These are phyloP conservation scores for Meyerozyma guilliermondii DNA, from an alignment of 1,139 yeast species.

Conservation along the genomic window DNA sequence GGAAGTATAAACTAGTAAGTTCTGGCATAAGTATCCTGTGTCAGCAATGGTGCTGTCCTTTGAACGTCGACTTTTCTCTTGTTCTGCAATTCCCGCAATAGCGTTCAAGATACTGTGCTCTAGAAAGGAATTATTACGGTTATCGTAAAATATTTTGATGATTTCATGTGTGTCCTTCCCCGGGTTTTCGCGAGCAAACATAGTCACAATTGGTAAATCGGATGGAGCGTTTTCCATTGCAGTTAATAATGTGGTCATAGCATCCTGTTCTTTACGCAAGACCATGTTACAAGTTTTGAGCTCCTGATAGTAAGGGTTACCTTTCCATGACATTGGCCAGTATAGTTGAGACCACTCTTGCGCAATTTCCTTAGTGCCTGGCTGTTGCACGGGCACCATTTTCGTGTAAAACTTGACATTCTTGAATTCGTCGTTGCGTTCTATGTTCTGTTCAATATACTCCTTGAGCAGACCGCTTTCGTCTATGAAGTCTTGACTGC, in stretches of 20 bases:
- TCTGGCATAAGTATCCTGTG: conserved; percentile 65
- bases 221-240: neutral
- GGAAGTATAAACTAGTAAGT: conserved; percentile 75
- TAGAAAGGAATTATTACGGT: conserved; percentile 38
- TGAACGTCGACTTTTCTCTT: conserved; percentile 22
- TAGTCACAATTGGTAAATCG: conserved; percentile 26
- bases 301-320: conserved; percentile 78
- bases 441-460: neutral
- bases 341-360: conserved; percentile 55
- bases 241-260: conserved; percentile 23
- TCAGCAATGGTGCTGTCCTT: conserved; percentile 6
- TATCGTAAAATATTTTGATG: conserved; percentile 18
- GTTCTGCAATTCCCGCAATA: conserved; percentile 52
- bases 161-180: conserved; percentile 11
- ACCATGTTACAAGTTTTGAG: conserved; percentile 50
- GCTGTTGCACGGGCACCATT: conserved; percentile 47
- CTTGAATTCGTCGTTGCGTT: conserved; percentile 3
- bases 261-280: conserved; percentile 32
- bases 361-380: conserved; percentile 60
- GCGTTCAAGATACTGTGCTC: conserved; percentile 75
- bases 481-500: neutral
- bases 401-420: conserved; percentile 4
- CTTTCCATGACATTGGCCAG: conserved; percentile 96
- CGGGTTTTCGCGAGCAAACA: conserved; percentile 18
- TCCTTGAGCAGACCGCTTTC: neutral